phyloP scores from a whole-genome alignment of 768 basidiomycete genomes.

The Leccinum obscurum region DNA sequence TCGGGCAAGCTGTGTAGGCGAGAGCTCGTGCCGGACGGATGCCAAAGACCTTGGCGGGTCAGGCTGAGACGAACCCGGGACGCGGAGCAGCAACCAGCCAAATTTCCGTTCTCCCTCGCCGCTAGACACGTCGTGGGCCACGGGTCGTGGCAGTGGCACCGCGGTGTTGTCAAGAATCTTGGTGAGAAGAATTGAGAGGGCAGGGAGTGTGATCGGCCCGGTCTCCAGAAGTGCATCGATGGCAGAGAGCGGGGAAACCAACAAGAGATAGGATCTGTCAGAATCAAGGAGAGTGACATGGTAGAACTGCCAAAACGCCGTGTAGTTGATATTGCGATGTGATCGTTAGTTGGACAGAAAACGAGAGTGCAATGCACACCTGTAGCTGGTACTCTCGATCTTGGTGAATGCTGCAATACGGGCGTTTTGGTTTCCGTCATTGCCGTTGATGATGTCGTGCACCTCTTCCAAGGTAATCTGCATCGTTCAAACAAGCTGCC shows the following conservation, averaged over 20 bases:
- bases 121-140: constrained; percentile 45
- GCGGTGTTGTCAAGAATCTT: constrained; percentile 45
- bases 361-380: constrained; percentile 22
- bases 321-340: constrained; percentile 24
- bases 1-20: constrained; percentile 39
- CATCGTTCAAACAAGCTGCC: constrained; percentile 3
- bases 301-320: constrained; percentile 27
- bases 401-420: constrained; percentile 22
- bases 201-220: constrained; percentile 30
- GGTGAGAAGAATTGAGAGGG: constrained; percentile 40
- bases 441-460: constrained; percentile 30
- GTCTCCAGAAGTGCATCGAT: constrained; percentile 11
- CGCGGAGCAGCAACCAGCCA: constrained; percentile 33
- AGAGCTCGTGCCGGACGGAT: constrained; percentile 38
- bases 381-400: constrained; percentile 29
- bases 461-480: constrained; percentile 30
- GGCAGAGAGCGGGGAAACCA: constrained; percentile 17
- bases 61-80: constrained; percentile 36
- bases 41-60: constrained; percentile 35
- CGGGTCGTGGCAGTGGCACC: constrained; percentile 51
- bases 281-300: constrained; percentile 27
- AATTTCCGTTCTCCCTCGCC: constrained; percentile 22
- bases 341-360: neutral
- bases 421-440: constrained; percentile 17
- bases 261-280: constrained; percentile 28